phyloP scores from a whole-genome alignment of 495 filamentous ascomycete genomes.

The Aspergillus carlsbadensis region DNA sequence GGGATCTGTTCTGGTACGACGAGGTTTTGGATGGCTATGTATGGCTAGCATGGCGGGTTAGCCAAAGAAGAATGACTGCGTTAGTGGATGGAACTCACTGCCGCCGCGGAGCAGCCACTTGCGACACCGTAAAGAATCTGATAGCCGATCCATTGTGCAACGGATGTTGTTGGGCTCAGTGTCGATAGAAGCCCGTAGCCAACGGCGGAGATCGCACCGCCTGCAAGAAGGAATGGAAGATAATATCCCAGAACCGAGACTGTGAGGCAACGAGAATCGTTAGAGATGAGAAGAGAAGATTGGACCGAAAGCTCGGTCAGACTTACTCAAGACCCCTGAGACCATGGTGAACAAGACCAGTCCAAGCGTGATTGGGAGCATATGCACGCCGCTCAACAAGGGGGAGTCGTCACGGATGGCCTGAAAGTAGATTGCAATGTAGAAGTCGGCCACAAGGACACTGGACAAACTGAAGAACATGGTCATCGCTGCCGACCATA shows the following conservation, averaged over 20 bases:
- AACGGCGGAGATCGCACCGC: conserved; percentile 51
- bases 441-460: conserved; percentile 17
- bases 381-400: conserved; percentile 30
- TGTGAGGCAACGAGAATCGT: background rate
- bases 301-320: too few species aligned
- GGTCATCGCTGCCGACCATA: conserved; percentile 25
- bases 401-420: conserved; percentile 25
- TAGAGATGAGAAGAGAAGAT: background rate
- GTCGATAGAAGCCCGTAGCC: conserved; percentile 63
- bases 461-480: conserved; percentile 20
- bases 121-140: conserved; percentile 57
- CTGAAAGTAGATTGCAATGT: conserved; percentile 36
- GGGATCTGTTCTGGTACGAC: conserved; percentile 41
- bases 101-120: conserved; percentile 14
- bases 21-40: conserved; percentile 54
- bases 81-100: background rate
- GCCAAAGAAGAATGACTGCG: too few species aligned
- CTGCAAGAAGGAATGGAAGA: conserved; percentile 55
- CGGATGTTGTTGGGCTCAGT: conserved; percentile 44
- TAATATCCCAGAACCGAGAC: conserved; percentile 13
- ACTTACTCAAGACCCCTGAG: background rate
- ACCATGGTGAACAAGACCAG: conserved; percentile 26
- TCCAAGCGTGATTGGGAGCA: conserved; percentile 35
- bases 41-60: conserved; percentile 19
- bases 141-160: conserved; percentile 59